Base-by-base conservation (phyloP, 2,329 filamentous ascomycete species). In the Ophiognomonia clavigignenti-juglandacearum region DNA sequence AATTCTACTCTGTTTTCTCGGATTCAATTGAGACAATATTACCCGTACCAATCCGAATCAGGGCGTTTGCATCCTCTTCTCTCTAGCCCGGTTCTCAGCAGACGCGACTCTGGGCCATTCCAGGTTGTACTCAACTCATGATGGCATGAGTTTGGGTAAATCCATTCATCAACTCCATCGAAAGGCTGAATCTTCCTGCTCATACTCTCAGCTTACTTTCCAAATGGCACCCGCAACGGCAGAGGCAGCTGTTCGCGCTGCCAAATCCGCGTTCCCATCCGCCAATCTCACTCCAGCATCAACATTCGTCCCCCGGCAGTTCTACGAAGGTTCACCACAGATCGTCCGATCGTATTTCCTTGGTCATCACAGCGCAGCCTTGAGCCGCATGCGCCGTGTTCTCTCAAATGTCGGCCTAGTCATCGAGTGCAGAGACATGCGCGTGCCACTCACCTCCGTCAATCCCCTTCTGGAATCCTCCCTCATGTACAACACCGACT, bases 381-480 rank as follows among this genome's bases (percentile, higher is more conserved):
- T 96, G 26, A 73, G 78, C 39, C 85, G 87, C 63, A 96, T 97
- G 85, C 87, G 88, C 63, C 80, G 80, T 32, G 77, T 87, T 62
- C 78, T 98, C 40, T 82, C 83, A 23, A 83, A 82, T 53, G 87
- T 96, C 58, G 86, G 91, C 60, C 82, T 97, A 36, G 82, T 98
- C 45, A 80, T 98, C 61, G 93, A 98, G 71, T 96, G 91, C 65
- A 87, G 93, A 61, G 93, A 98, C 71, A 90, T 90, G 63, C 85
- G 93, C 39, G 83, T 96, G 0, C 93, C 93, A 0, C 70, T 97
- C 9, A 91, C 90, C 1, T 93, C 88, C 3, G 82, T 88, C 56
- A 98, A 98, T 62, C 92, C 91, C 0, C 70, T 91, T 38, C 92
- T 98, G 57, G 92, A 97, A 62, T 76, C 83, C 53, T 78, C 81